Evolutionary conservation across 176 grass and related monocot genomes (phyloP).

Genomic region (Miscanthus lutarioriparius): DNA sequence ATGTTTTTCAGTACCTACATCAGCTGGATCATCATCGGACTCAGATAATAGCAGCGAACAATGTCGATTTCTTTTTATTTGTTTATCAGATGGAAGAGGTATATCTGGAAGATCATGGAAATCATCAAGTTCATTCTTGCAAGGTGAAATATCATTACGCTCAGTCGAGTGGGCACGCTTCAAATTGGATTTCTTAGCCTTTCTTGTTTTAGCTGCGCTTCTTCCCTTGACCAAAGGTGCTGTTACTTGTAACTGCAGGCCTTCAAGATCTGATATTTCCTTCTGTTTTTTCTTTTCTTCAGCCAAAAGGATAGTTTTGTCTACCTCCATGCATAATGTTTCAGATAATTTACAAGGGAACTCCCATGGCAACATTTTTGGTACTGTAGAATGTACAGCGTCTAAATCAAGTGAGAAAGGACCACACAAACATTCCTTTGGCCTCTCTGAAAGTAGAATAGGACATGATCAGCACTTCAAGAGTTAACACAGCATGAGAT

Average conservation of each 20-base stretch:
- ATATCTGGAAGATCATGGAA: slow-evolving; percentile 62
- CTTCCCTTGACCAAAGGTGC: slow-evolving; percentile 37
- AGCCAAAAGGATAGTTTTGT: slow-evolving; percentile 66
- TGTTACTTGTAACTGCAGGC: slow-evolving; percentile 41
- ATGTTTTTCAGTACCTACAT: slow-evolving; percentile 35
- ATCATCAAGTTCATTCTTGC: slow-evolving; percentile 80
- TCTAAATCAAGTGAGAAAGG: slow-evolving; percentile 46
- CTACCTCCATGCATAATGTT: slow-evolving; percentile 64
- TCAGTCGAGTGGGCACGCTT: slow-evolving; percentile 47
- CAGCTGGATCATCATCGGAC: slow-evolving; percentile 60
- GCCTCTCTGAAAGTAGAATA: slow-evolving; percentile 50
- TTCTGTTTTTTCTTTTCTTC: slow-evolving; percentile 57
- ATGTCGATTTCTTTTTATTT: slow-evolving; percentile 52
- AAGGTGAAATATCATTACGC: slow-evolving; percentile 49
- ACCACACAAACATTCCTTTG: slow-evolving; percentile 21
- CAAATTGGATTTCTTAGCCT: slow-evolving; percentile 69
- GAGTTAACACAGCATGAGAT: slow-evolving; percentile 26
- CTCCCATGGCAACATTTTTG: slow-evolving; percentile 63
- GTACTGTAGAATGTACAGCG: slow-evolving; percentile 45
- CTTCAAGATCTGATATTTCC: slow-evolving; percentile 43
- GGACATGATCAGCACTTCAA: not conserved
- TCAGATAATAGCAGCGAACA: slow-evolving; percentile 55
- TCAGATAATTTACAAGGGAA: slow-evolving; percentile 89
- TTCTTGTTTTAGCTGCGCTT: slow-evolving; percentile 51
- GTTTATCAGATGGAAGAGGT: slow-evolving; percentile 41